Percentiles rank a stretch among this genome's conserved stretches.
Conservation (phyloP, 257 asterid genomes). For the Rubia yunnanensis region DNA sequence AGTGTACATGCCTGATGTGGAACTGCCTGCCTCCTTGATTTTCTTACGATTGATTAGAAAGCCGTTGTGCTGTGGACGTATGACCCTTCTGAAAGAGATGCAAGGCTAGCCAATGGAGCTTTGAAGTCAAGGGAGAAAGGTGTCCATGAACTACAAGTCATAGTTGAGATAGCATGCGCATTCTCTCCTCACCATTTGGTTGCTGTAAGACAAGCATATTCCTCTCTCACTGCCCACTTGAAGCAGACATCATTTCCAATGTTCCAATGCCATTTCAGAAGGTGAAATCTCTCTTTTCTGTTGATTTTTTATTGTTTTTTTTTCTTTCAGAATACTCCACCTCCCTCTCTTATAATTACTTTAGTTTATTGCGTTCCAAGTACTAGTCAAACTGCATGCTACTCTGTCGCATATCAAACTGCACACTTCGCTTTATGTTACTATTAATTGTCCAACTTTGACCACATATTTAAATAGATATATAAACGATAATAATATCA, state of each 20-base stretch:
- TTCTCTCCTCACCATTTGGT: slow-evolving; percentile 61
- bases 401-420: not conserved
- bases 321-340: not conserved
- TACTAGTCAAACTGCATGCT: not conserved
- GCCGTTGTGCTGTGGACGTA: slow-evolving; percentile 62
- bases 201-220: slow-evolving; percentile 56
- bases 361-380: not conserved
- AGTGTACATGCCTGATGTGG: too few species aligned
- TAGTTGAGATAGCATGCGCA: slow-evolving; percentile 76
- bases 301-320: not conserved
- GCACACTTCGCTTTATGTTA: not conserved
- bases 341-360: not conserved
- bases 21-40: not conserved
- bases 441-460: too few species aligned
- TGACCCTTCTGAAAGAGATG: slow-evolving; percentile 78
- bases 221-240: slow-evolving; percentile 50
- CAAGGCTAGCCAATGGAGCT: slow-evolving; percentile 63
- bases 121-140: slow-evolving; percentile 38
- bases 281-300: slow-evolving; percentile 26
- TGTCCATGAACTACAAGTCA: slow-evolving; percentile 45
- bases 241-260: slow-evolving; percentile 57
- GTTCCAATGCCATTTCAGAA: slow-evolving; percentile 52
- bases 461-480: too few species aligned
- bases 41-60: slow-evolving; percentile 31
- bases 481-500: too few species aligned